These are phyloP conservation scores for Sporothrix euskadiensis DNA, from an alignment of 2,329 filamentous ascomycete species.

Conservation along the genomic window DNA sequence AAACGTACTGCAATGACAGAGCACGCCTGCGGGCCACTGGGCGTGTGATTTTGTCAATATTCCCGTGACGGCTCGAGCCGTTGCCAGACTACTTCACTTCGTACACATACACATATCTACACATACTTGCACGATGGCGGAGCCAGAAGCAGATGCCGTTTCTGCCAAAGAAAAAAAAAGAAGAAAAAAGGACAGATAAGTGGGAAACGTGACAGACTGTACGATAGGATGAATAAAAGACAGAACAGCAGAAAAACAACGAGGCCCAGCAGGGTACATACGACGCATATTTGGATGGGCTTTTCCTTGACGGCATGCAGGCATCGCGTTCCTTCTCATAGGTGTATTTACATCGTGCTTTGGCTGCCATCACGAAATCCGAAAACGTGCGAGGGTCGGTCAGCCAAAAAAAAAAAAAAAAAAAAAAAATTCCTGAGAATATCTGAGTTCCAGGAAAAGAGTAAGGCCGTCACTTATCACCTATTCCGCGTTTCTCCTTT, in stretches of 20 bases:
- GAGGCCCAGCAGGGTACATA: not conserved
- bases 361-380: not conserved
- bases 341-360: not conserved
- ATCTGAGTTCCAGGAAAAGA: not conserved
- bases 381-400: not conserved
- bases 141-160: not conserved
- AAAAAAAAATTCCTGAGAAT: too few relatives aligned
- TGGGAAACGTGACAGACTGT: not conserved
- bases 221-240: not conserved
- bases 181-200: not conserved
- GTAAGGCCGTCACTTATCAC: not conserved
- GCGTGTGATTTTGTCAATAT: constrained; percentile 2
- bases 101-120: not conserved
- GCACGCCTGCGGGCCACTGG: not conserved
- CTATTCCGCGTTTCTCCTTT: not conserved
- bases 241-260: not conserved
- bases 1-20: not conserved
- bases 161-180: not conserved
- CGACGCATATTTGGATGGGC: not conserved
- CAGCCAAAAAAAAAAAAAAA: not conserved
- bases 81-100: not conserved
- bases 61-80: constrained; percentile 19
- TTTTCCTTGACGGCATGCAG: not conserved
- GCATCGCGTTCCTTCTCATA: not conserved
- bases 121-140: not conserved